Conservation (phyloP, 208 protist species). For the Acanthamoeba royreba region DNA sequence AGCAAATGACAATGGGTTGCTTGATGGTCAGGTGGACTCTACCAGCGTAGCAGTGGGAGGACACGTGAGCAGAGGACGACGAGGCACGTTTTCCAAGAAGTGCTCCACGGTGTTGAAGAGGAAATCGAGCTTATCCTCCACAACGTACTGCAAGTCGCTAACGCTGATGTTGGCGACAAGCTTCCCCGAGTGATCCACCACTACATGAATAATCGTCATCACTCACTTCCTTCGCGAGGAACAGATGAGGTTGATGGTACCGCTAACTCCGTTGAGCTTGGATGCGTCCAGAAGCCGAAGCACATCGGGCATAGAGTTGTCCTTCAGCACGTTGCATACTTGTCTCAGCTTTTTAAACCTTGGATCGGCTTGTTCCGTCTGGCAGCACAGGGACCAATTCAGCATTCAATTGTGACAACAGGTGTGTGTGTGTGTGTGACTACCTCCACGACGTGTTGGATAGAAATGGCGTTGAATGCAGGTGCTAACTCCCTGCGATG, state of each 20-base stretch:
- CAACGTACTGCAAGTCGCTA: slow-evolving; percentile 22
- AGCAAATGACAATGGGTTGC: not conserved
- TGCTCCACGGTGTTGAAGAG: not conserved
- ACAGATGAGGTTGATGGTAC: not conserved
- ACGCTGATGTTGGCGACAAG: slow-evolving; percentile 42
- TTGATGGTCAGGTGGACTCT: not conserved
- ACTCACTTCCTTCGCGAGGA: not conserved
- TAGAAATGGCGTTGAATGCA: not conserved
- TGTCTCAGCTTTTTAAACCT: not conserved
- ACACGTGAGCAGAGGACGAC: not conserved
- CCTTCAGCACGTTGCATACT: not conserved
- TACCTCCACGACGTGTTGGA: not conserved
- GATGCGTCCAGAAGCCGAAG: not conserved
- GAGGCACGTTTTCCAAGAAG: not conserved
- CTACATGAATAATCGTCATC: not conserved
- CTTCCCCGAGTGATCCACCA: not conserved
- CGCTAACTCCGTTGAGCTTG: not conserved
- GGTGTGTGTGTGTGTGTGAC: no score
- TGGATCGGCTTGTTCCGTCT: not conserved
- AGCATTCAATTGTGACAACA: not conserved
- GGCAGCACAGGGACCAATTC: not conserved
- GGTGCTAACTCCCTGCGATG: not conserved
- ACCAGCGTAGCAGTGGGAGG: not conserved
- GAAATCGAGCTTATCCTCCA: not conserved
- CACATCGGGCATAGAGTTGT: not conserved